Conservation (phyloP, 2,329 filamentous ascomycete genomes). For the Hypoxylon sp. region DNA sequence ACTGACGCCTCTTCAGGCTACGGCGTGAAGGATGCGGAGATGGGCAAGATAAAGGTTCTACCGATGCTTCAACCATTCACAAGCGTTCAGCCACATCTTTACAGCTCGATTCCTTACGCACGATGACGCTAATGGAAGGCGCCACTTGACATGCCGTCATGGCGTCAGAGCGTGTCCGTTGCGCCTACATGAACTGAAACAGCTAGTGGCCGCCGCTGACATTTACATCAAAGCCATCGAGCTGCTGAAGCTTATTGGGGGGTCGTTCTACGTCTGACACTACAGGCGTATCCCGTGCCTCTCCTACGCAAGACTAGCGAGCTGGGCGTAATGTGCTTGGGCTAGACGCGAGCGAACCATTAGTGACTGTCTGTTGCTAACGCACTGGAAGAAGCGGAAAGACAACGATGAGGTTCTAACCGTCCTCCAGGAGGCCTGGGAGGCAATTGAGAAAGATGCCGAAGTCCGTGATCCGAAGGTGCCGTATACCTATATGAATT, state of each 20-base stretch:
- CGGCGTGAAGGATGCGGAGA: background rate
- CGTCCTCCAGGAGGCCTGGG: too few relatives aligned
- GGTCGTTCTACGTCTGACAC: background rate
- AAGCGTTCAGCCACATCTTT: background rate
- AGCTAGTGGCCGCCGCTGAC: constrained; percentile 1
- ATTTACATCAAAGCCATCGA: background rate
- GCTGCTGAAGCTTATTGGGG: background rate
- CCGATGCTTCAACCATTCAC: background rate
- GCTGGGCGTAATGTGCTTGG: background rate
- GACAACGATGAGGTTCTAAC: too few relatives aligned
- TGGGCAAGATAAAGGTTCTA: background rate
- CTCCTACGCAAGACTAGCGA: background rate
- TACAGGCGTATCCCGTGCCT: background rate
- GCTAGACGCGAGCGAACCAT: constrained; percentile 1
- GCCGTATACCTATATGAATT: constrained; percentile 13
- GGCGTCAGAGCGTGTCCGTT: too few relatives aligned
- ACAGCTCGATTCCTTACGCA: background rate
- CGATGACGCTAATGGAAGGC: background rate
- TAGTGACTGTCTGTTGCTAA: constrained; percentile 3
- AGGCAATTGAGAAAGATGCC: too few relatives aligned
- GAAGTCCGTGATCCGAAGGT: too few relatives aligned
- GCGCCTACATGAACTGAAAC: too few relatives aligned
- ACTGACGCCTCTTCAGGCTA: background rate
- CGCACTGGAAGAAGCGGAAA: constrained; percentile 1
- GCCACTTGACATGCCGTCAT: background rate